A percentile compares a stretch with the other conserved stretches of the same genome.
phyloP scores from a whole-genome alignment of 2,329 filamentous ascomycete genomes.

The Hymenoscyphus repandus region DNA sequence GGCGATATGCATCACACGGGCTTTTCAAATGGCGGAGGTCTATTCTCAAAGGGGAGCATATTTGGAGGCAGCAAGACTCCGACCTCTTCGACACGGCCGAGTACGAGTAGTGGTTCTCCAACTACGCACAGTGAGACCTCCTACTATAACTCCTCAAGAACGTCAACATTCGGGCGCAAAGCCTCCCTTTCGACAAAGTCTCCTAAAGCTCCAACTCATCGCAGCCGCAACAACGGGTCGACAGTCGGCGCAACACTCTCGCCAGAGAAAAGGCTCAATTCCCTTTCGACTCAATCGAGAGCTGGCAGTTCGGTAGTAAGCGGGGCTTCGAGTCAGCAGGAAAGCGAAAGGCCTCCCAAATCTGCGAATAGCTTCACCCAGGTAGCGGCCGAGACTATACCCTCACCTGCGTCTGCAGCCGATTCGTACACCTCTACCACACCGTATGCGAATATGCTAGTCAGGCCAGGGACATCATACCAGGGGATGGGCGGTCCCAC shows the following conservation, averaged over 20 bases:
- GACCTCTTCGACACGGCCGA: constrained; percentile 23
- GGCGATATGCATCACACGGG: constrained; percentile 15
- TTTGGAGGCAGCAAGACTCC: constrained; percentile 25
- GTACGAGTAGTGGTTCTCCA: constrained; percentile 24
- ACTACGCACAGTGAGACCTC: constrained; percentile 18
- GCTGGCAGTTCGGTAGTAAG: constrained; percentile 10
- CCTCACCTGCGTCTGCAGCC: constrained; percentile 12
- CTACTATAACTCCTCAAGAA: constrained; percentile 34
- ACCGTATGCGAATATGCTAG: constrained; percentile 30
- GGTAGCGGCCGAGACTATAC: constrained; percentile 13
- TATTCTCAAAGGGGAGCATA: constrained; percentile 18
- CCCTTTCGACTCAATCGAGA: constrained; percentile 13
- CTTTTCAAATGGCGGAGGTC: constrained; percentile 11
- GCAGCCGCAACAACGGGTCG: constrained; percentile 39
- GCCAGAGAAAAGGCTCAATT: constrained; percentile 19
- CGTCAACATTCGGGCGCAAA: constrained; percentile 49
- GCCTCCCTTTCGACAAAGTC: constrained; percentile 41
- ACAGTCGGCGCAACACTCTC: constrained; percentile 12
- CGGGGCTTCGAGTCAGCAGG: constrained; percentile 1
- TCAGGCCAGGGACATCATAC: constrained; percentile 25
- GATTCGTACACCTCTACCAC: constrained; percentile 24
- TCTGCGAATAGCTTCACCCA: constrained; percentile 22
- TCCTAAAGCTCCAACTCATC: constrained; percentile 23
- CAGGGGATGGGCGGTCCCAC: constrained; percentile 16
- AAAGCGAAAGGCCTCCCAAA: constrained; percentile 9